Conservation (phyloP, 2,329 filamentous ascomycete species). For the Fusarium cicatricum region DNA sequence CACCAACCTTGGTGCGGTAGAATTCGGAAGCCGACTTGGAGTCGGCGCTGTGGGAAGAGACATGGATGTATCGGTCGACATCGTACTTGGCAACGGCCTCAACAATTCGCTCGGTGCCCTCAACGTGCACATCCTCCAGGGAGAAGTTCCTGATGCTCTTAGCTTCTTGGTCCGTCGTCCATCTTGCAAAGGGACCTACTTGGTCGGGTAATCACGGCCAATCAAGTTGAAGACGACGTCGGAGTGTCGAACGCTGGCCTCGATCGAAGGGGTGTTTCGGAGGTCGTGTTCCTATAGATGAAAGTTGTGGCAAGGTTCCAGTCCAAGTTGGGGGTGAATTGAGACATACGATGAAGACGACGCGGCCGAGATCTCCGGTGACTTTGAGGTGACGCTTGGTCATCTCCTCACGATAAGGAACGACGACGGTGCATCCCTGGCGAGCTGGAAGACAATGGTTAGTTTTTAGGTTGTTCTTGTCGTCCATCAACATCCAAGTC, state of each 20-base stretch:
- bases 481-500: neutral
- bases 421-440: conserved; percentile 91
- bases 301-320: conserved; percentile 27
- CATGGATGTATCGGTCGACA: conserved; percentile 93
- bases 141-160: conserved; percentile 82
- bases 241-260: conserved; percentile 95
- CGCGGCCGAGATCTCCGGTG: conserved; percentile 89
- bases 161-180: conserved; percentile 21
- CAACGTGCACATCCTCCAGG: conserved; percentile 90
- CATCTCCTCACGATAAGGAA: conserved; percentile 98
- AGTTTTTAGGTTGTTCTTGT: conserved; percentile 23
- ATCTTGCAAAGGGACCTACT: conserved; percentile 60
- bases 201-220: conserved; percentile 94
- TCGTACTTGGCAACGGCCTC: conserved; percentile 98
- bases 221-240: conserved; percentile 98
- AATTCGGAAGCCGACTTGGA: conserved; percentile 85
- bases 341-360: conserved; percentile 79
- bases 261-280: conserved; percentile 92
- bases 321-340: neutral
- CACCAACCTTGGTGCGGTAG: conserved; percentile 82
- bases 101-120: conserved; percentile 89
- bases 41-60: conserved; percentile 93
- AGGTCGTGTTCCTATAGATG: conserved; percentile 84
- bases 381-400: conserved; percentile 96
- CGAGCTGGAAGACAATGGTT: conserved; percentile 65